These are phyloP conservation scores for Nothopassalora personata DNA, from an alignment of 2,329 filamentous ascomycete species.

Conservation along the genomic window DNA sequence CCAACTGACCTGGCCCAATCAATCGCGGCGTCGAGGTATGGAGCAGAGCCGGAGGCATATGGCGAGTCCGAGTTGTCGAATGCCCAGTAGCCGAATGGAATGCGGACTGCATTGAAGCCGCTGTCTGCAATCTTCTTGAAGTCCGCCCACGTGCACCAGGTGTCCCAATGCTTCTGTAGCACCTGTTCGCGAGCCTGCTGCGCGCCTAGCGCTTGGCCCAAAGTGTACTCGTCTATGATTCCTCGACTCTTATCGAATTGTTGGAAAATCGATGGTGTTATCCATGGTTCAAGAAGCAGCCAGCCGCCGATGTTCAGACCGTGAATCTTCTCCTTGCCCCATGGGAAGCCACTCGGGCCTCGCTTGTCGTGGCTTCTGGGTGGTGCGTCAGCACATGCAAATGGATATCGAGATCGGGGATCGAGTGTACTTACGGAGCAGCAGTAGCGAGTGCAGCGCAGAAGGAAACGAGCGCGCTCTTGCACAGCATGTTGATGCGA, in stretches of 20 bases:
- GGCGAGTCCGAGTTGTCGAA: conserved; percentile 48
- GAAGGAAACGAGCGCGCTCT: conserved; percentile 21
- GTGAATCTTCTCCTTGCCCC: conserved; percentile 46
- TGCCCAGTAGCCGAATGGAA: conserved; percentile 58
- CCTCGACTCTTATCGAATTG: conserved; percentile 16
- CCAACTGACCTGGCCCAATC: conserved; percentile 51
- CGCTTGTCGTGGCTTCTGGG: conserved; percentile 15
- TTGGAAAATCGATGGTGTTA: conserved; percentile 54
- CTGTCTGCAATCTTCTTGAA: conserved; percentile 53
- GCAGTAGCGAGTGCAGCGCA: conserved; percentile 24
- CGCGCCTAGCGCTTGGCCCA: conserved; percentile 46
- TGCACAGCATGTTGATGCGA: conserved; percentile 24
- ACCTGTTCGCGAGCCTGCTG: conserved; percentile 39
- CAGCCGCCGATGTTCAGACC: conserved; percentile 50
- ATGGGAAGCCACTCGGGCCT: conserved; percentile 39
- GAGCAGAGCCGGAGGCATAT: conserved; percentile 49
- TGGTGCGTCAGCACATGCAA: conserved; percentile 4
- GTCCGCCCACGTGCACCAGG: conserved; percentile 47
- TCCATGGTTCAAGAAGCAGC: conserved; percentile 47
- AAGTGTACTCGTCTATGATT: conserved; percentile 48
- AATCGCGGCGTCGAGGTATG: conserved; percentile 52
- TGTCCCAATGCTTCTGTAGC: conserved; percentile 48
- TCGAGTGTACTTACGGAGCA: conserved; percentile 22
- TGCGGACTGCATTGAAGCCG: conserved; percentile 55
- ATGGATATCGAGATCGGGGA: neutral